Base-by-base conservation (phyloP, 1,139 yeast genomes). In the Scheffersomyces insectosa region DNA sequence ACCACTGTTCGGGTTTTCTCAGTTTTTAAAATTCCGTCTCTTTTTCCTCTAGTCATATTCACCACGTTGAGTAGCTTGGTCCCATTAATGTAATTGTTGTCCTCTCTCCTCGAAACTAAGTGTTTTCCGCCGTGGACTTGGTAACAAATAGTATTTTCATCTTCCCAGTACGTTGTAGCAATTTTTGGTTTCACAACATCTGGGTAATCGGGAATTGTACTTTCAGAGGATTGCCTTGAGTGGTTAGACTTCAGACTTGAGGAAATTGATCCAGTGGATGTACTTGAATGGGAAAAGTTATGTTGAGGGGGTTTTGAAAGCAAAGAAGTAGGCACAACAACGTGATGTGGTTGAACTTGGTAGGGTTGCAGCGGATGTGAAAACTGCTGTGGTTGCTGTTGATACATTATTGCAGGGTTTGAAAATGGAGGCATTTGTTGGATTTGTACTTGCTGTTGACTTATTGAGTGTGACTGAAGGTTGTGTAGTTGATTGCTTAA, bases 1-100 rank as follows among this genome's bases (percentile, higher is more conserved):
- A 79, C 77, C 0, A 79, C 83, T 20, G 55, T 61, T 31, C 77
- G 64, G 3, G 58, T 55, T 47, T 66, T 70, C 48, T 79, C 83
- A 3, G 75, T 61, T 48, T 79, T 79, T 37, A 79, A 65, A 20
- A 79, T 75, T 8, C 83, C 83, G 52, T 79, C 83, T 41, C 83
- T 58, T 42, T 81, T 63, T 3, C 84, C 84, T 45, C 84, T 60
- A 3, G 83, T 73, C 79, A 79, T 77, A 33, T 79, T 79, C 2
- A 80, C 77, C 8, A 78, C 82, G 49, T 79, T 79, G 40, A 79
- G 63, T 15, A 79, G 64, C 50, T 79, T 79, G 7, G 84, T 79
- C 0, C 83, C 84, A 50, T 79, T 79, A 36, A 79, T 65, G 61
- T 68, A 79, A 51, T 77, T 66, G 16, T 70, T 74, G 54, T 79